Base-by-base conservation (phyloP, 2,329 filamentous ascomycete species). In the Gnomoniopsis sp. region DNA sequence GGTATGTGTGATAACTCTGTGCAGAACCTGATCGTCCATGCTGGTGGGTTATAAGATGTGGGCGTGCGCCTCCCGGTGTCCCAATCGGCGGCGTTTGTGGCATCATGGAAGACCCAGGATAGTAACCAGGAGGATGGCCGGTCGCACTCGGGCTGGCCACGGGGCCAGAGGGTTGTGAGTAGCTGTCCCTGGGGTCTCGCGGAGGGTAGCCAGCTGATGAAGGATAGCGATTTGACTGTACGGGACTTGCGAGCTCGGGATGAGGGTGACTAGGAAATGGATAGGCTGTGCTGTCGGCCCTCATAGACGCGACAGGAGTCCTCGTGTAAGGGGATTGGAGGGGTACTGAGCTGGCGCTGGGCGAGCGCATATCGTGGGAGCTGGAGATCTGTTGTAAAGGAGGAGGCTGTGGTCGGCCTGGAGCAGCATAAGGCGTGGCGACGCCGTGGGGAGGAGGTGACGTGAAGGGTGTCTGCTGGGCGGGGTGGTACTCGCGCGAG, bases 1-100 rank as follows among this genome's bases (percentile, higher is more conserved):
- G 79, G 64, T 79, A 83, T 10, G 78, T 77, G 49, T 80, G 80
- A 69, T 86, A 83, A 66, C 80, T 82, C 49, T 86, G 83, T 17
- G 83, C 80, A 43, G 84, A 86, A 7, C 81, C 81, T 46, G 84
- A 84, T 65, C 83, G 73, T 61, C 78, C 77, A 57, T 80, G 73
- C 53, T 59, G 53, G 12, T 56, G 59, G 23, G 47, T 19, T 10
- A 46, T 41, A 6, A 69, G 53, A 49, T 70, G 72, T 26, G 73
- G 64, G 57, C 75, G 74, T 10, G 69, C 67, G 19, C 71, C 71
- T 52, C 72, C 73, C 10, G 77, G 72, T 12, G 76, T 75, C n/a
- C 72, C 75, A 23, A 81, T 71, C 2, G 79, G 79, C 14, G 81
- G 77, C 55, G 79, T 79, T 63, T 82, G 80, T 48, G 79, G 79